Conservation (phyloP, 345 rosid species). For the Sisymbrium altissimum region DNA sequence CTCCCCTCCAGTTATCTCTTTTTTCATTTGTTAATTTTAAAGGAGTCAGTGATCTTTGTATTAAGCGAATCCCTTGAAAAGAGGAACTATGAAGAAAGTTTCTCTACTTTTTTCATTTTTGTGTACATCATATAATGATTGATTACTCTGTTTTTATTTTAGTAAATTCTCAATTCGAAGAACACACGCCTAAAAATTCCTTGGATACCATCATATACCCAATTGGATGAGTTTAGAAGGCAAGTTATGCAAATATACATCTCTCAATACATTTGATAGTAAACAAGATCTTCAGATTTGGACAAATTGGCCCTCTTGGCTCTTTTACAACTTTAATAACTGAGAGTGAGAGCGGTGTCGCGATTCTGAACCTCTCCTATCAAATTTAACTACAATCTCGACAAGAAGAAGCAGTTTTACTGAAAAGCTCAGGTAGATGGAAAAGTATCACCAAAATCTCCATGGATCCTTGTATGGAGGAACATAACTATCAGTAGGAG, state of each 20-base stretch:
- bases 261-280: background rate
- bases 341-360: background rate
- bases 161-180: background rate
- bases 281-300: background rate
- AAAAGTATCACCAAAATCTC: constrained; percentile 90
- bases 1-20: constrained; percentile 24
- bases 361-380: constrained; percentile 1
- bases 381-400: background rate
- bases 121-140: background rate
- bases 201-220: background rate
- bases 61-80: background rate
- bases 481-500: constrained; percentile 69
- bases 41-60: constrained; percentile 4
- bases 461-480: constrained; percentile 98
- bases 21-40: background rate
- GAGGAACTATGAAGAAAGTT: background rate
- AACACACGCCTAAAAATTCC: background rate
- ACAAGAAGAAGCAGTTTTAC: background rate
- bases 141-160: background rate
- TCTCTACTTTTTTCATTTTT: background rate
- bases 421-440: background rate
- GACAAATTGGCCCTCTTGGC: background rate
- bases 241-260: background rate
- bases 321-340: constrained; percentile 2
- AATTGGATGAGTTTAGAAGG: background rate